Base-by-base conservation (phyloP, 495 filamentous ascomycete genomes). In the Glarea lozoyensis region DNA sequence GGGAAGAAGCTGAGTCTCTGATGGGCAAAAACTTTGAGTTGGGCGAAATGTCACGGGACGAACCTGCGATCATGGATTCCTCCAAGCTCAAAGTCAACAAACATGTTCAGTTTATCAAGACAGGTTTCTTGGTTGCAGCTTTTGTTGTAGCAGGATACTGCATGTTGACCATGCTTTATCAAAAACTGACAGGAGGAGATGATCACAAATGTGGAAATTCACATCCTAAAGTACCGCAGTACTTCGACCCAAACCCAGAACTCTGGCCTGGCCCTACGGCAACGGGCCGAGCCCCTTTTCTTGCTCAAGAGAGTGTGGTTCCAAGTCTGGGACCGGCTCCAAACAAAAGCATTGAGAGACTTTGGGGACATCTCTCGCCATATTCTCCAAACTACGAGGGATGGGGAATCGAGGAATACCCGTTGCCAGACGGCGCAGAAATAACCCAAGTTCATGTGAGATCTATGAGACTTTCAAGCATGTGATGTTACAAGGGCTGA, bases 321-420 rank as follows among this genome's bases (percentile, higher is more conserved):
- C 76, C 76, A 13, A 71, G 79, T 36, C 34, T 57, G n/a, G 76
- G 71, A 17, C 46, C 56, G 18, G 27, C 56, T 12, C 39, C 34
- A n/a, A 67, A 72, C 42, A 53, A 63, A 15, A 76, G 72, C 41
- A 74, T 78, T 41, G 79, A 78, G 45, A 63, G 71, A 25, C 56
- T 67, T 20, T 72, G 76, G 66, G 76, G 72, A 41, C 60, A 70
- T 15, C 45, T 67, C 29, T 49, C 55, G 20, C 68, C 69, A 13
- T 73, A 74, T 45, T 60, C 38, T 17, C 61, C 62, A 2, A 55
- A 56, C 9, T 58, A 63, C 18, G 17, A 27, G 3, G 74, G 73
- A 11, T 76, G 75, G 33, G 75, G 76, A 0, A 72, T 76, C 1
- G 53, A 72, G 10, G 76, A 80, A 53, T 72, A 67, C 37, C 65